These are phyloP conservation scores for Debaryomyces psychrophilus DNA, from an alignment of 1,139 yeast species.

Conservation along the genomic window DNA sequence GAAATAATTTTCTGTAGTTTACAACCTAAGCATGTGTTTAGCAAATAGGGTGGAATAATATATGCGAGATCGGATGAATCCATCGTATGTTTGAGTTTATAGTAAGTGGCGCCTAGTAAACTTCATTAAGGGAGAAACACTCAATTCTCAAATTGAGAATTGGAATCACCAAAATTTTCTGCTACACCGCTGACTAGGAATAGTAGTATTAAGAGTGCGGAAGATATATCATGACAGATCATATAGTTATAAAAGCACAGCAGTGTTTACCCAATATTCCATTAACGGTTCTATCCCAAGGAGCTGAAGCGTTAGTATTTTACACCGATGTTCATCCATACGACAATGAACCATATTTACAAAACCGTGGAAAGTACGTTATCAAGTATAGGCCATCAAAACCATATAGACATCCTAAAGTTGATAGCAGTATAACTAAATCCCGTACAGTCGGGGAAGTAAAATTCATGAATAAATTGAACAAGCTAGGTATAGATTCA, in stretches of 20 bases:
- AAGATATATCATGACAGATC: conserved; percentile 42
- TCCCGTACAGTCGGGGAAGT: conserved; percentile 86
- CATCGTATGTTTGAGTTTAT: conserved; percentile 3
- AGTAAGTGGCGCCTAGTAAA: background rate
- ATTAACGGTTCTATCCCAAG: conserved; percentile 70
- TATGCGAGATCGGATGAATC: conserved; percentile 25
- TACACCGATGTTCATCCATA: conserved; percentile 71
- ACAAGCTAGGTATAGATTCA: conserved; percentile 57
- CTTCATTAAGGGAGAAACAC: conserved; percentile 2
- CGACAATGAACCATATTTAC: conserved; percentile 33
- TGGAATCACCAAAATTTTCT: conserved; percentile 4
- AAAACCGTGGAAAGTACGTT: conserved; percentile 47
- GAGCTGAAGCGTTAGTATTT: conserved; percentile 94
- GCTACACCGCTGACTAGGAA: background rate
- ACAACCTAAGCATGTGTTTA: conserved; percentile 42
- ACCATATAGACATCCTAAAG: conserved; percentile 81
- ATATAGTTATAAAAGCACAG: conserved; percentile 44
- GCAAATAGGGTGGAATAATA: conserved; percentile 49
- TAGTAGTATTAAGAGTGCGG: background rate
- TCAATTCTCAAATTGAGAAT: conserved; percentile 10
- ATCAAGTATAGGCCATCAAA: conserved; percentile 89
- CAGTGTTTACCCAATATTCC: conserved; percentile 50
- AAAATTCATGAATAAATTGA: conserved; percentile 67
- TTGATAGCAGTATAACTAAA: conserved; percentile 76
- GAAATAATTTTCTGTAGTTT: conserved; percentile 32